phyloP scores from a whole-genome alignment of 1,284 basidiomycete genomes.

The Moesziomyces globuligerus region DNA sequence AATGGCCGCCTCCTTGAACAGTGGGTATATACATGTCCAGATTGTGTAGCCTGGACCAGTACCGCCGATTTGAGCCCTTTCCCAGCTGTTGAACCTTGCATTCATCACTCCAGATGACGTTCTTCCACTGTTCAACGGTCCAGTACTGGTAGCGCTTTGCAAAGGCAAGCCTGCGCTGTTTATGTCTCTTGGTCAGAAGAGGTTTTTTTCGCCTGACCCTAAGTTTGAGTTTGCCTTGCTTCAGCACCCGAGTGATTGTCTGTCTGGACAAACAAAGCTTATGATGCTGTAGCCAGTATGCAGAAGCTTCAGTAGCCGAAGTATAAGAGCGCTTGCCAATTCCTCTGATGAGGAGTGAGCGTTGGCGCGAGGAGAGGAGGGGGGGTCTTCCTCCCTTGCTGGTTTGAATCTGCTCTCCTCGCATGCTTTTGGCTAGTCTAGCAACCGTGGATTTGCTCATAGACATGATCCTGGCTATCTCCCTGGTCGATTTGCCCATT shows the following conservation, averaged over 20 bases:
- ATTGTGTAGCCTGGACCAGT: background rate
- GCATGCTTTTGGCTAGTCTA: background rate
- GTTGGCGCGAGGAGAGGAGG: slow-evolving; percentile 1
- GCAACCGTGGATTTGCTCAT: slow-evolving; percentile 1
- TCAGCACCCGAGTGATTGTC: background rate
- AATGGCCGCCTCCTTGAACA: no score
- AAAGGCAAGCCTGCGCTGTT: slow-evolving; percentile 3
- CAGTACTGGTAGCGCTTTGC: slow-evolving; percentile 10
- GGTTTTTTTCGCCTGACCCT: background rate
- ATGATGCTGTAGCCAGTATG: slow-evolving; percentile 1
- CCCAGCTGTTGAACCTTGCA: slow-evolving; percentile 11
- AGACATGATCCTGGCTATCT: background rate
- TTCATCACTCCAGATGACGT: slow-evolving; percentile 16
- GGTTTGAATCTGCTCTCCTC: background rate
- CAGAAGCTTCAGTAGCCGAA: slow-evolving; percentile 2
- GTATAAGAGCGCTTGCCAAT: background rate
- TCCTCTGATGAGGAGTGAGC: slow-evolving; percentile 2
- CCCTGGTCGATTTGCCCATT: no score
- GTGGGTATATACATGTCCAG: no score
- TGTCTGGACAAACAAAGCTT: slow-evolving; percentile 3
- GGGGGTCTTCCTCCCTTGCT: slow-evolving; percentile 1
- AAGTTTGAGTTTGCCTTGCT: background rate
- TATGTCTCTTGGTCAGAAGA: background rate
- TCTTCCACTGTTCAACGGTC: slow-evolving; percentile 9
- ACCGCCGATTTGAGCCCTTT: background rate